phyloP scores from a whole-genome alignment of 768 basidiomycete species.

The Rhodosporidiobolus sp. region DNA sequence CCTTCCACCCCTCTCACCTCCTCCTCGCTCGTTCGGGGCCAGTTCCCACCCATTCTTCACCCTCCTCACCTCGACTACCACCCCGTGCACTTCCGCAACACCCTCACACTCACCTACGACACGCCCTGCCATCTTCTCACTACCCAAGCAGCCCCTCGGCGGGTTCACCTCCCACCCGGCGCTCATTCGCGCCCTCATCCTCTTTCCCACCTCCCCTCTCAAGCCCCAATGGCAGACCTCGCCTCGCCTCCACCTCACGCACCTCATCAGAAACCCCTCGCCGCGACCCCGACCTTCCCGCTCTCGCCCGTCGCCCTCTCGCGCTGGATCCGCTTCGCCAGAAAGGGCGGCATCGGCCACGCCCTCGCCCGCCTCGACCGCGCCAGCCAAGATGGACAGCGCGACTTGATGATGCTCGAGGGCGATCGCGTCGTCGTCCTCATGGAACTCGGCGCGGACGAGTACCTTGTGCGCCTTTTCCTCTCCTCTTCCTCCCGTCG shows the following conservation, averaged over 20 bases:
- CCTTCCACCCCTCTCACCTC: no score
- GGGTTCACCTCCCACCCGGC: background rate
- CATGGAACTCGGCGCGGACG: conserved; percentile 63
- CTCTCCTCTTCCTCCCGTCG: no score
- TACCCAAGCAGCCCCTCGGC: background rate
- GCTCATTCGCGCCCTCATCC: background rate
- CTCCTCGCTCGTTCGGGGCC: no score
- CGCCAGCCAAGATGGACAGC: conserved; percentile 62
- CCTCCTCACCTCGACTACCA: background rate
- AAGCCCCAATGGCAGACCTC: no score
- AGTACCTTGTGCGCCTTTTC: conserved; percentile 61
- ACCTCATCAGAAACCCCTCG: background rate
- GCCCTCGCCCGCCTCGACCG: conserved; percentile 72
- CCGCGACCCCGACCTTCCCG: conserved; percentile 11
- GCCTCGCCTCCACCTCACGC: background rate
- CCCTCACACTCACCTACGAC: no score
- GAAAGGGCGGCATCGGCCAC: conserved; percentile 77
- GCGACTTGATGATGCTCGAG: conserved; percentile 84
- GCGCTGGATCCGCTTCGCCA: conserved; percentile 79
- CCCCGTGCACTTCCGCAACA: background rate
- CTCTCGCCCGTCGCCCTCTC: conserved; percentile 59
- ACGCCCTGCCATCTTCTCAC: background rate
- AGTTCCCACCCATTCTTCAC: no score
- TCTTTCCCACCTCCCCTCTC: background rate
- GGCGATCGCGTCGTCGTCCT: conserved; percentile 76